These are phyloP conservation scores for Globisporangium paddicum DNA, from an alignment of 352 stramenopile species.

Conservation along the genomic window DNA sequence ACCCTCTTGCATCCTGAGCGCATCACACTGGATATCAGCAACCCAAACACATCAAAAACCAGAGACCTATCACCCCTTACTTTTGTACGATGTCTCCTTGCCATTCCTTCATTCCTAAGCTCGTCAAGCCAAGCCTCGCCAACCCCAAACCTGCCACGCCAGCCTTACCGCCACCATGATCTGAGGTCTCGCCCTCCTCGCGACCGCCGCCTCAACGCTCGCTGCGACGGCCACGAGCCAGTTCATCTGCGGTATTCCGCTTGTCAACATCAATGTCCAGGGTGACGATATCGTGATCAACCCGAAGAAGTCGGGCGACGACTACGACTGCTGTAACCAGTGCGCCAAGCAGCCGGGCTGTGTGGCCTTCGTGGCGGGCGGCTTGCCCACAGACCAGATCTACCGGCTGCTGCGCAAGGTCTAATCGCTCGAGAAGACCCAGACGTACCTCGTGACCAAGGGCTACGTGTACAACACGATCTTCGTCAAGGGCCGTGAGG, in stretches of 20 bases:
- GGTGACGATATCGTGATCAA: background rate
- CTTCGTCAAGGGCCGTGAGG: background rate
- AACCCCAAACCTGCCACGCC: too few relatives aligned
- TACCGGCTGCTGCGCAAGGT: slow-evolving; percentile 1
- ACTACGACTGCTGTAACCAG: slow-evolving; percentile 6
- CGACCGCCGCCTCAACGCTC: background rate
- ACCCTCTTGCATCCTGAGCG: too few relatives aligned
- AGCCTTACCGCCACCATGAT: background rate
- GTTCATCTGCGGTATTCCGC: background rate
- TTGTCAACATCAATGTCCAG: background rate
- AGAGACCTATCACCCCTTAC: too few relatives aligned
- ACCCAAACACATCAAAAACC: too few relatives aligned
- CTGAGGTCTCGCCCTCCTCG: background rate
- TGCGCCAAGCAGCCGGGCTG: background rate
- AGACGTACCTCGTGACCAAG: background rate
- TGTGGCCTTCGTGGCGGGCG: background rate
- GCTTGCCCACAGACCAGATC: background rate
- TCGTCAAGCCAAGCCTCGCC: too few relatives aligned
- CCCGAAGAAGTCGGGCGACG: background rate
- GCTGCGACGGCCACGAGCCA: background rate
- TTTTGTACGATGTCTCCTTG: too few relatives aligned
- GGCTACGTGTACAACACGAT: background rate
- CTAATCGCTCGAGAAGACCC: background rate
- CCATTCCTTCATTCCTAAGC: background rate
- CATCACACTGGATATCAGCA: too few relatives aligned